Conservation (phyloP, 2,329 filamentous ascomycete species). For the Botrytis paeoniae region DNA sequence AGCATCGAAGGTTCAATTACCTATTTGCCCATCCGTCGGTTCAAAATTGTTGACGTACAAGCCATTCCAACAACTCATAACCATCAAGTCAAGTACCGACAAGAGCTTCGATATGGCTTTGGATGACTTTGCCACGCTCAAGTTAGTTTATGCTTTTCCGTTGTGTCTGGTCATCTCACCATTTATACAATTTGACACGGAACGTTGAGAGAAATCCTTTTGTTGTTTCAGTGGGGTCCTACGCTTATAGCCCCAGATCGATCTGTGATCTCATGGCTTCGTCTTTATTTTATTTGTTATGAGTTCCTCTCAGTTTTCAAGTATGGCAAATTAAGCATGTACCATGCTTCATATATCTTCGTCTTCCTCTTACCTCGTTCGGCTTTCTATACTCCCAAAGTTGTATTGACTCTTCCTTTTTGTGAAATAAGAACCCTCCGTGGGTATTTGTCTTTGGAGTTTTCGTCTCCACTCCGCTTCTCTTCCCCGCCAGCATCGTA, state of each 20-base stretch:
- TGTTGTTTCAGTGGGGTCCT: too few relatives aligned
- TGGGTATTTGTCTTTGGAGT: neutral
- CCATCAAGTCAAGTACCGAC: neutral
- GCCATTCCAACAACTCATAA: neutral
- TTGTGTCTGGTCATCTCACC: too few relatives aligned
- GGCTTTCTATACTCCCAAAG: neutral
- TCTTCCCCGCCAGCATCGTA: neutral
- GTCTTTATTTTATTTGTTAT: too few relatives aligned
- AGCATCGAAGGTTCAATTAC: neutral
- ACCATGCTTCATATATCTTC: too few relatives aligned
- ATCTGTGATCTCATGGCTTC: too few relatives aligned
- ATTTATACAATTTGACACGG: neutral
- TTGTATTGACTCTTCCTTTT: neutral
- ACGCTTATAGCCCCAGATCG: too few relatives aligned
- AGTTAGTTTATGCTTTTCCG: neutral
- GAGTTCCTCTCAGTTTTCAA: too few relatives aligned
- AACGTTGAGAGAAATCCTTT: too few relatives aligned
- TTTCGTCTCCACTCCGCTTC: neutral
- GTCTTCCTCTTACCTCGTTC: too few relatives aligned
- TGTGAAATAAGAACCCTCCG: neutral
- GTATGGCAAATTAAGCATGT: too few relatives aligned
- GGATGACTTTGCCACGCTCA: neutral
- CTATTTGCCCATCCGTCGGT: neutral
- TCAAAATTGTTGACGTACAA: neutral
- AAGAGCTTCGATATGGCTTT: neutral